Percentiles rank a stretch among this genome's conserved stretches.
Conservation (phyloP, 2,329 filamentous ascomycete genomes). For the Cercospora sojina region DNA sequence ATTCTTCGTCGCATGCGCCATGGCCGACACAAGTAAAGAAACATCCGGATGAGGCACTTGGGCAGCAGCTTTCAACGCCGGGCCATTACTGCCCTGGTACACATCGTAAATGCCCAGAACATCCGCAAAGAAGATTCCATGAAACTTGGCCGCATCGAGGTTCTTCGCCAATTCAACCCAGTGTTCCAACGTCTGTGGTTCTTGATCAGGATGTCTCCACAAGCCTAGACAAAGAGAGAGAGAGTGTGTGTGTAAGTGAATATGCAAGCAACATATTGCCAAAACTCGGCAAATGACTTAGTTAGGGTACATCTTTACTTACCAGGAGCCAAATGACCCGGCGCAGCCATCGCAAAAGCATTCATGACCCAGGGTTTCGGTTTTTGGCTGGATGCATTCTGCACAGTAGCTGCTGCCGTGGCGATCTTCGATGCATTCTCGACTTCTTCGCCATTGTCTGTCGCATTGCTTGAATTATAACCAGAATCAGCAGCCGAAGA, state of each 20-base stretch:
- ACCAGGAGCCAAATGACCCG: constrained; percentile 49
- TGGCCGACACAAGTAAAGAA: constrained; percentile 42
- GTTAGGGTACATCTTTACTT: not conserved
- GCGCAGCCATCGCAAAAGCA: constrained; percentile 50
- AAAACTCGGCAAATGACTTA: not conserved
- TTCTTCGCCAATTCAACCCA: constrained; percentile 51
- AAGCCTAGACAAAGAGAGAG: constrained; percentile 23
- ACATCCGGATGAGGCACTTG: constrained; percentile 68
- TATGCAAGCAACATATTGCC: constrained; percentile 5
- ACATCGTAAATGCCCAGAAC: constrained; percentile 51
- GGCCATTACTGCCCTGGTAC: constrained; percentile 43
- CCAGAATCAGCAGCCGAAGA: not conserved
- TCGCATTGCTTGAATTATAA: constrained; percentile 12
- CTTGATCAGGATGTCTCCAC: constrained; percentile 35
- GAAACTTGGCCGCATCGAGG: constrained; percentile 51
- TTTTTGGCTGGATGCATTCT: not conserved
- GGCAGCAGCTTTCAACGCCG: constrained; percentile 60
- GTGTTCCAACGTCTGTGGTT: constrained; percentile 46
- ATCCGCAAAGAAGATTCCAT: constrained; percentile 54
- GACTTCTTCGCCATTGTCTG: not conserved
- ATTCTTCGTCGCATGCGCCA: constrained; percentile 48
- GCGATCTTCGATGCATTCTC: not conserved
- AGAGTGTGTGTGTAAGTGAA: constrained; percentile 5
- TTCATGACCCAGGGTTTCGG: constrained; percentile 48
- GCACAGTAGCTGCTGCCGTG: constrained; percentile 5